Conservation (phyloP, 1,284 basidiomycete species). For the Fomitopsis schrenkii region DNA sequence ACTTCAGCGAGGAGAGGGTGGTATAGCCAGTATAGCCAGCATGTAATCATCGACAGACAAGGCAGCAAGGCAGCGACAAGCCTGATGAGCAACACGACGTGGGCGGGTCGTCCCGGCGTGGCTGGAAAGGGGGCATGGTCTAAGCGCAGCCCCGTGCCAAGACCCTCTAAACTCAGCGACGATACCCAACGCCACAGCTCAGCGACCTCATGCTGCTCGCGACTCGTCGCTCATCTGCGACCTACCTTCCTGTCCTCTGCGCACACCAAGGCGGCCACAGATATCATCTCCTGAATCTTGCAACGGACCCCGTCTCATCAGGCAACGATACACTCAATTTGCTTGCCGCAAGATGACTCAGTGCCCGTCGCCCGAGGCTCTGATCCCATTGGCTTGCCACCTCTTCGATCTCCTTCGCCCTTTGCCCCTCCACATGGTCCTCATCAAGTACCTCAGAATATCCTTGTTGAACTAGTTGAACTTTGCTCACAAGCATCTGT, state of each 20-base stretch:
- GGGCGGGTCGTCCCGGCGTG: background rate
- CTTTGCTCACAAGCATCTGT: too few relatives aligned
- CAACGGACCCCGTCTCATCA: too few relatives aligned
- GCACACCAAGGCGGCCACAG: too few relatives aligned
- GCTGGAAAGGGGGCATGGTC: background rate
- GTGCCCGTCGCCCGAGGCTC: too few relatives aligned
- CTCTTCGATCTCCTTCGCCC: too few relatives aligned
- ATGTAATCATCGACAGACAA: background rate
- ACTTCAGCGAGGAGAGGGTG: background rate
- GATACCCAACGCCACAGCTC: background rate
- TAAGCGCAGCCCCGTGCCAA: background rate
- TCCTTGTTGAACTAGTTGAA: too few relatives aligned
- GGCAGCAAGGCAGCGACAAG: background rate
- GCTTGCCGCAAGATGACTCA: too few relatives aligned
- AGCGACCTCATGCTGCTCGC: background rate
- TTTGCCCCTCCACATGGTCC: too few relatives aligned
- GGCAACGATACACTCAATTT: too few relatives aligned
- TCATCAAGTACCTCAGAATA: too few relatives aligned
- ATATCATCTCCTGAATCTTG: too few relatives aligned
- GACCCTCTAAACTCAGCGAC: background rate
- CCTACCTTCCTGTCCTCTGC: background rate
- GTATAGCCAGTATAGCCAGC: background rate
- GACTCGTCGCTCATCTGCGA: background rate
- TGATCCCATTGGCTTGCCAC: too few relatives aligned
- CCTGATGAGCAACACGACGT: background rate